These are phyloP conservation scores for Penicillium tannophilum DNA, from an alignment of 495 filamentous ascomycete species.

Conservation along the genomic window DNA sequence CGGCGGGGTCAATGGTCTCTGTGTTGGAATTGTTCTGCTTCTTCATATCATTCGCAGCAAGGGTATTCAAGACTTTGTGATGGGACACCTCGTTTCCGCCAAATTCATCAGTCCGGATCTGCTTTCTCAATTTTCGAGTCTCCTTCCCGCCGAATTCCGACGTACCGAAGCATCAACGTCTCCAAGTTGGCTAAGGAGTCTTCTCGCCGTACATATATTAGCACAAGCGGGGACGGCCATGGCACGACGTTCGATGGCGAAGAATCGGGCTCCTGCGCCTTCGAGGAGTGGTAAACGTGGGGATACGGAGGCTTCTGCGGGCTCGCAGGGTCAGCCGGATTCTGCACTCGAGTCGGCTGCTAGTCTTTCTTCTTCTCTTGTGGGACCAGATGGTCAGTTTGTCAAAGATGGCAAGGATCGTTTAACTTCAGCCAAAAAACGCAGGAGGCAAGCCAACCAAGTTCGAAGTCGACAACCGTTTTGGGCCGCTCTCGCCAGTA, in stretches of 20 bases:
- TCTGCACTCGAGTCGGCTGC: slow-evolving; percentile 47
- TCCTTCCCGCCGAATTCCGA: slow-evolving; percentile 47
- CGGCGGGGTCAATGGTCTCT: slow-evolving; percentile 71
- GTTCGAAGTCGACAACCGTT: slow-evolving; percentile 88
- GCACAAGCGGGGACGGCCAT: slow-evolving; percentile 69
- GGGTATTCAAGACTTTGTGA: slow-evolving; percentile 57
- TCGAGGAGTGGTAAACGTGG: slow-evolving; percentile 48
- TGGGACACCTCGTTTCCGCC: slow-evolving; percentile 46
- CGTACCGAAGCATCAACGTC: slow-evolving; percentile 49
- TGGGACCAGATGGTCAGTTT: slow-evolving; percentile 54
- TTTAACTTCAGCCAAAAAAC: slow-evolving; percentile 70
- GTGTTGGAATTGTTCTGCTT: slow-evolving; percentile 74
- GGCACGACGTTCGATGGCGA: slow-evolving; percentile 55
- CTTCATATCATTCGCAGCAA: slow-evolving; percentile 65
- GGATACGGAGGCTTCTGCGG: slow-evolving; percentile 60
- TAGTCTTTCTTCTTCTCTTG: slow-evolving; percentile 48
- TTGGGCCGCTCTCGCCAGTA: slow-evolving; percentile 92
- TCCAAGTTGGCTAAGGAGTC: slow-evolving; percentile 59
- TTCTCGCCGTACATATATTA: slow-evolving; percentile 84
- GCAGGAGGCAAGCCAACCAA: slow-evolving; percentile 83
- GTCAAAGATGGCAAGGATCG: slow-evolving; percentile 59
- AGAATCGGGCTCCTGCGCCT: slow-evolving; percentile 48
- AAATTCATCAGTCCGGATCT: slow-evolving; percentile 49
- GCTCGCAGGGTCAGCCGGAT: slow-evolving; percentile 49
- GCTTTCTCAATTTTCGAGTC: slow-evolving; percentile 45